phyloP scores from a whole-genome alignment of 345 rosid genomes.

The Salix viminalis region DNA sequence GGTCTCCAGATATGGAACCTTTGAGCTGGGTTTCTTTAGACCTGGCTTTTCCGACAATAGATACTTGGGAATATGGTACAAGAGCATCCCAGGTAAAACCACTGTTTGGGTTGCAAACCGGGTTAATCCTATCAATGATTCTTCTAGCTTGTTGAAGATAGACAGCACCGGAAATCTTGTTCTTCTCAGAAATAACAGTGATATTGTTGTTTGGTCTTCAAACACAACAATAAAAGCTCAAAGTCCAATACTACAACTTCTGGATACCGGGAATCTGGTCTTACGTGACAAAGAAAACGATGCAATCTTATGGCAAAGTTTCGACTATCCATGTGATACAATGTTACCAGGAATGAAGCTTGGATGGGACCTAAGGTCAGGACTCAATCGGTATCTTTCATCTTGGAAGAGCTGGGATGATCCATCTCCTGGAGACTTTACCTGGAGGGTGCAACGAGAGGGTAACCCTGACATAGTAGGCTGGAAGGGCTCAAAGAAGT shows the following conservation, averaged over 20 bases:
- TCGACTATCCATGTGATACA: constrained; percentile 15
- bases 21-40: constrained; percentile 14
- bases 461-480: neutral
- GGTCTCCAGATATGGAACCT: constrained; percentile 8
- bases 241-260: constrained; percentile 1
- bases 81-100: neutral
- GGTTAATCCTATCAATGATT: neutral
- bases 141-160: constrained; percentile 4
- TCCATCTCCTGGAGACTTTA: constrained; percentile 11
- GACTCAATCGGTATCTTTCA: neutral
- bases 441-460: neutral
- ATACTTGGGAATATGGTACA: constrained; percentile 16
- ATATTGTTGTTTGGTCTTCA: constrained; percentile 9
- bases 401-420: constrained; percentile 7
- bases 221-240: neutral
- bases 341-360: constrained; percentile 12
- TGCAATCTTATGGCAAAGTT: constrained; percentile 15
- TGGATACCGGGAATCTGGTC: constrained; percentile 14
- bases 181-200: neutral
- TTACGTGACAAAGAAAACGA: neutral
- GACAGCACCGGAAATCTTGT: neutral
- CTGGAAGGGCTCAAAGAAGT: neutral
- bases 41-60: neutral
- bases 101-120: constrained; percentile 17
- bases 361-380: neutral